Conservation (phyloP, 306 rosid genomes). For the Vachellia collinsii region DNA sequence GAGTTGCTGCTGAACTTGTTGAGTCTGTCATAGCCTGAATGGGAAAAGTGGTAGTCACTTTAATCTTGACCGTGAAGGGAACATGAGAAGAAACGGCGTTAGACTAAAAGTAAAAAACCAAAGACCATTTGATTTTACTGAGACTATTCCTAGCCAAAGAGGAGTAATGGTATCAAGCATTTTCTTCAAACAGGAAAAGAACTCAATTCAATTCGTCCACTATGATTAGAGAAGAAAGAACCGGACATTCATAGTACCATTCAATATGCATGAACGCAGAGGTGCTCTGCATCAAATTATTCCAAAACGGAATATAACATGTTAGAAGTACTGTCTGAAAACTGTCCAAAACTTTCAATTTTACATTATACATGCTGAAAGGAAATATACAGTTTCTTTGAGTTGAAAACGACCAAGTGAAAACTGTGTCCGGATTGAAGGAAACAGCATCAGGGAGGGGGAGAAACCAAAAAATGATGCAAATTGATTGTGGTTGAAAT, state of each 20-base stretch:
- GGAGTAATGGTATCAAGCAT: conserved; percentile 20
- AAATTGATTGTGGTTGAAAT: background rate
- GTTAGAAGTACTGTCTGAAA: background rate
- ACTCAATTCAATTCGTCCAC: conserved; percentile 6
- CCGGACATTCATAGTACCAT: background rate
- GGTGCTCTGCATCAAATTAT: background rate
- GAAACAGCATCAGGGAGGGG: too few species aligned
- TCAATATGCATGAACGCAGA: conserved; percentile 19
- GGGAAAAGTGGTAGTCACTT: conserved; percentile 17
- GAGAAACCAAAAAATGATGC: background rate
- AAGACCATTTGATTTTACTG: conserved; percentile 9
- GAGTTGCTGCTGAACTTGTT: conserved; percentile 36
- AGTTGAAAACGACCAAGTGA: background rate
- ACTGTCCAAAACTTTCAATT: background rate
- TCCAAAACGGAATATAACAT: background rate
- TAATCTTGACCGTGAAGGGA: conserved; percentile 34
- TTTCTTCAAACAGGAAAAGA: background rate
- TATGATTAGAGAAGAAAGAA: background rate
- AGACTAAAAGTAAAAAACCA: background rate
- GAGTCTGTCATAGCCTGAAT: conserved; percentile 38
- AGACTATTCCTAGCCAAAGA: background rate
- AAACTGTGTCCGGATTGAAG: background rate
- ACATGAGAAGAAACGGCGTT: conserved; percentile 13
- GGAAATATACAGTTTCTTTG: background rate
- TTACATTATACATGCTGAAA: background rate